Percentiles rank a stretch among this genome's conserved stretches.
phyloP scores from a whole-genome alignment of 345 rosid genomes.

The Populus simonii region DNA sequence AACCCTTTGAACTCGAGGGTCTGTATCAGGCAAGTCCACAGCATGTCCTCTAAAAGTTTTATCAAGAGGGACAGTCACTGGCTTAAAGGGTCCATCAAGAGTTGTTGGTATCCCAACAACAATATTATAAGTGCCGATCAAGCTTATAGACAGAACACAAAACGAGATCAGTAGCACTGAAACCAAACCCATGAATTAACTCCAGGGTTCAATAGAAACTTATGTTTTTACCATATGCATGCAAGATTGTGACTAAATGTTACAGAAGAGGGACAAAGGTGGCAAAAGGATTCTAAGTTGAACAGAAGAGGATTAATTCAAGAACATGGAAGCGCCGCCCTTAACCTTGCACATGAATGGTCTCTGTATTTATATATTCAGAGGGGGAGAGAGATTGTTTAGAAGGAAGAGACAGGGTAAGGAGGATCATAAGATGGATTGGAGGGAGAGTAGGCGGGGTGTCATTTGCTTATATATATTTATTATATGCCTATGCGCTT shows the following conservation, averaged over 20 bases:
- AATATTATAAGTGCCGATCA: background rate
- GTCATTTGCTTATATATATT: too few relatives aligned
- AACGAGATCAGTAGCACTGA: background rate
- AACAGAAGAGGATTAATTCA: background rate
- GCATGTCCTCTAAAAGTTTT: constrained; percentile 54
- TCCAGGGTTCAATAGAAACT: background rate
- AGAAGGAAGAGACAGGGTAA: too few relatives aligned
- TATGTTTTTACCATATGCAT: background rate
- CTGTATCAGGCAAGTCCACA: constrained; percentile 73
- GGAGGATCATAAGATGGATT: too few relatives aligned
- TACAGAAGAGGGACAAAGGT: background rate
- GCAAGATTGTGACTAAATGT: background rate
- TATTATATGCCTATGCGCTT: too few relatives aligned
- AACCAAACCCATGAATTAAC: constrained; percentile 1
- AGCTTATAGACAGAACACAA: background rate
- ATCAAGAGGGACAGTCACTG: constrained; percentile 63
- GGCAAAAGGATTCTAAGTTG: background rate
- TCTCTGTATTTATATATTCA: background rate
- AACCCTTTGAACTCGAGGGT: constrained; percentile 48
- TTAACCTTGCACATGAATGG: too few relatives aligned
- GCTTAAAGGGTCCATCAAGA: constrained; percentile 73
- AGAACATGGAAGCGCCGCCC: background rate
- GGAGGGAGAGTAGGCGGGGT: too few relatives aligned
- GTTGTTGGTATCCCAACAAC: constrained; percentile 42
- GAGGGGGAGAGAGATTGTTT: background rate